Evolutionary conservation across 192 early-diverging fungal species (phyloP), one percentile per base, ranked within the genome.

Genomic region (Kickxella alabastrina): DNA sequence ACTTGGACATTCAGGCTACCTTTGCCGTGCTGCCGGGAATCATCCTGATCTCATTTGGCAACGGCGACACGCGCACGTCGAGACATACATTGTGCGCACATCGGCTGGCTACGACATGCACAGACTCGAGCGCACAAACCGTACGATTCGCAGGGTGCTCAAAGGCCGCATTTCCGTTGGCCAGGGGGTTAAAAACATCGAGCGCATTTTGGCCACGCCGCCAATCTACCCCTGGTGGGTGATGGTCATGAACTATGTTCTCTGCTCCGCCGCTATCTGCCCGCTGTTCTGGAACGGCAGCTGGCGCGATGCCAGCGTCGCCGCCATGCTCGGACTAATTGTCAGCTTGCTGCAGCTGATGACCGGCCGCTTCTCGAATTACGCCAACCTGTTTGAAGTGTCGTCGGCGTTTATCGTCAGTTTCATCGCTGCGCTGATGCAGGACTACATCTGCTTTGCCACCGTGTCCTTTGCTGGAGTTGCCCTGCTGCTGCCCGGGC

Each of bases 321-420:
- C 66, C 52, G 64, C 56, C 43, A 75, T 53, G 52, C 65, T 67
- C 28, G 85, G 63, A 4, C 52, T 80, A 10, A 41, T 79, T n/a
- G 82, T 88, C 17, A 83, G 82, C n/a, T 35, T 78, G 0, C 51
- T 85, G 51, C 80, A 83, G 35, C 61, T 86, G 13, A 43, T 85
- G 7, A 84, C 87, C 6, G 82, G 83, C 40, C 71, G 79, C 34
- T 74, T 84, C 21, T 48, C 74, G 14, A 71, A 75, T 61, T 81
- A 84, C 55, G 79, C 80, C 54, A 88, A 88, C 44, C 64, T 88
- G 6, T 88, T 86, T 74, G 85, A 88, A 54, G 79, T 88, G 27
- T 75, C 77, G n/a, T 73, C 79, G 7, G 82, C 80, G 22, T 82
- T 86, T 35, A 47, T 85, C 26, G 74, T 85, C 29, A 80, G 82